Evolutionary conservation across 352 stramenopile species (phyloP).

Genomic region (Pythium scleroteichum): DNA sequence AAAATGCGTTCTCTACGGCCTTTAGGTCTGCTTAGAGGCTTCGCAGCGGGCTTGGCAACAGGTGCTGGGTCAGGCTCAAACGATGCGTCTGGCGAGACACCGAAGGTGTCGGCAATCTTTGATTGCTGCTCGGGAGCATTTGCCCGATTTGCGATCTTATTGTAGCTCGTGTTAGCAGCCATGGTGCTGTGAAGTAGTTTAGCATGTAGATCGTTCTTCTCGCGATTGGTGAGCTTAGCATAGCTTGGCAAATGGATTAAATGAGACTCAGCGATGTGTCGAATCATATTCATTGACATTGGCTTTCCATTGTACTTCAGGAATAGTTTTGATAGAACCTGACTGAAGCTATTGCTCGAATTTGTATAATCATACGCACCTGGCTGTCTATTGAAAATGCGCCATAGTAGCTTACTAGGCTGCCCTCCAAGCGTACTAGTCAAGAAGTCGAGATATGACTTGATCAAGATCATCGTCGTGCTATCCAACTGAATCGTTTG

Average conservation of each 20-base stretch:
- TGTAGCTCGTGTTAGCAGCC: constrained; percentile 21
- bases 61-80: constrained; percentile 11
- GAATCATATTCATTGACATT: constrained; percentile 31
- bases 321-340: constrained; percentile 22
- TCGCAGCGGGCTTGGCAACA: constrained; percentile 3
- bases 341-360: constrained; percentile 25
- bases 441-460: constrained; percentile 22
- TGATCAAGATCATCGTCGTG: constrained; percentile 20
- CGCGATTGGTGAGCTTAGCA: constrained; percentile 20
- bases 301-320: constrained; percentile 28
- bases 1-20: constrained; percentile 21
- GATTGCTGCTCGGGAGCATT: constrained; percentile 1
- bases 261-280: constrained; percentile 28
- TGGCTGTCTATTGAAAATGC: constrained; percentile 22
- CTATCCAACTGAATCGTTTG: constrained; percentile 23
- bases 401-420: constrained; percentile 18
- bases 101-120: too few species aligned
- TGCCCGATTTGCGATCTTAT: constrained; percentile 21
- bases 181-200: constrained; percentile 20
- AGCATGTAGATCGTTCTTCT: constrained; percentile 20
- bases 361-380: constrained; percentile 24
- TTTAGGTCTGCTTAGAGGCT: constrained; percentile 2
- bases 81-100: constrained; percentile 12
- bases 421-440: constrained; percentile 20
- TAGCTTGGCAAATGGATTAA: constrained; percentile 20